Percentiles rank a stretch among this genome's conserved stretches.
Evolutionary conservation across 192 early-diverging fungal species (phyloP).

Genomic region (Dissophora globulifera): DNA sequence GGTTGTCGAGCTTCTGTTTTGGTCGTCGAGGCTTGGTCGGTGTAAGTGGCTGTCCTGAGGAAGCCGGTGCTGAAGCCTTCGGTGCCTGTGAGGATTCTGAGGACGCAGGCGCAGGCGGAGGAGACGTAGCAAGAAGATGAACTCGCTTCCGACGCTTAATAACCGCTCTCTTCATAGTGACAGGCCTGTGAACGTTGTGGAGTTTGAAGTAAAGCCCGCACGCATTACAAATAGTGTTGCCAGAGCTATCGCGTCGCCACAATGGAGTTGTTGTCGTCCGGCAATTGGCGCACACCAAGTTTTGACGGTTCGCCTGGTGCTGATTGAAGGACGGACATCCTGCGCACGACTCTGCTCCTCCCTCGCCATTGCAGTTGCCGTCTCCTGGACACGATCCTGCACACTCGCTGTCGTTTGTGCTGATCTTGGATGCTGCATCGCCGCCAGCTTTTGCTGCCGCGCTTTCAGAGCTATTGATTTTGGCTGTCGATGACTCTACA

Average conservation of each 20-base stretch:
- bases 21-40: neutral
- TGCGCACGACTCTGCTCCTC: constrained; percentile 75
- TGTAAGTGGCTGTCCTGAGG: constrained; percentile 1
- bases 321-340: constrained; percentile 84
- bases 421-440: neutral
- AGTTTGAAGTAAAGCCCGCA: constrained; percentile 88
- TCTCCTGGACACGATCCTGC: constrained; percentile 77
- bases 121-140: constrained; percentile 46
- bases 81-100: constrained; percentile 6
- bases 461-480: neutral
- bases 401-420: constrained; percentile 35
- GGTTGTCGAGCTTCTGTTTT: constrained; percentile 2
- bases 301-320: constrained; percentile 64
- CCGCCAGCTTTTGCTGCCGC: neutral
- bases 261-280: constrained; percentile 82
- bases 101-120: constrained; percentile 45
- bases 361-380: constrained; percentile 80
- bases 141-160: constrained; percentile 82
- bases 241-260: constrained; percentile 79
- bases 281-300: constrained; percentile 78
- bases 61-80: constrained; percentile 1
- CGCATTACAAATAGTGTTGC: constrained; percentile 85
- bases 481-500: constrained; percentile 8
- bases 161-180: constrained; percentile 78
- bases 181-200: constrained; percentile 83